Evolutionary conservation across 768 basidiomycete genomes (phyloP).

Genomic region (Mrakia frigida): DNA sequence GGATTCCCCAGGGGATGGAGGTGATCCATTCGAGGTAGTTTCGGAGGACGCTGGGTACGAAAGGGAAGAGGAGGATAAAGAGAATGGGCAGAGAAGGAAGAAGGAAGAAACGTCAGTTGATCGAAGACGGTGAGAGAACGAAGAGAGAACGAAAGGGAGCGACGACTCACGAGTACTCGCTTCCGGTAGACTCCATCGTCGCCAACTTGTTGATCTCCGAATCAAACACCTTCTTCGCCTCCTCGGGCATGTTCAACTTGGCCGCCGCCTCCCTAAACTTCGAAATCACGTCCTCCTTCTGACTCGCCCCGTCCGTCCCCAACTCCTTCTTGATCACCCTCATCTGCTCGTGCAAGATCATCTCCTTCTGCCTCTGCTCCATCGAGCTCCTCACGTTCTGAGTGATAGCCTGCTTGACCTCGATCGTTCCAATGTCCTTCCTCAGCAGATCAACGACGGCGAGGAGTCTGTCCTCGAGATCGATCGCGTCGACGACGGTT

Average conservation of each 20-base stretch:
- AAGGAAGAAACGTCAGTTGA: not conserved
- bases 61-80: not conserved
- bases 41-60: conserved; percentile 58
- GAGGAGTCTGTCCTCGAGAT: conserved; percentile 79
- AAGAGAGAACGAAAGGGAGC: not conserved
- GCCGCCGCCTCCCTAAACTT: conserved; percentile 83
- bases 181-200: conserved; percentile 81
- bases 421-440: conserved; percentile 96
- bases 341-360: conserved; percentile 93
- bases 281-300: conserved; percentile 89
- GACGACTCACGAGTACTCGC: conserved; percentile 64
- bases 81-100: not conserved
- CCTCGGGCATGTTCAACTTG: conserved; percentile 77
- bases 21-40: conserved; percentile 74
- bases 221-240: conserved; percentile 88
- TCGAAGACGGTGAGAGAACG: not conserved
- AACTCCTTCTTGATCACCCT: conserved; percentile 95
- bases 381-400: conserved; percentile 93
- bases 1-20: conserved; percentile 92
- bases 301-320: conserved; percentile 71
- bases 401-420: conserved; percentile 85
- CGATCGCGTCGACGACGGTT: conserved; percentile 80
- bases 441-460: conserved; percentile 89
- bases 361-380: conserved; percentile 87
- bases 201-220: conserved; percentile 88